Evolutionary conservation across 1,139 yeast genomes (phyloP), one percentile per base, ranked within the genome.

Genomic region (Nakaseomyces delphensis): DNA sequence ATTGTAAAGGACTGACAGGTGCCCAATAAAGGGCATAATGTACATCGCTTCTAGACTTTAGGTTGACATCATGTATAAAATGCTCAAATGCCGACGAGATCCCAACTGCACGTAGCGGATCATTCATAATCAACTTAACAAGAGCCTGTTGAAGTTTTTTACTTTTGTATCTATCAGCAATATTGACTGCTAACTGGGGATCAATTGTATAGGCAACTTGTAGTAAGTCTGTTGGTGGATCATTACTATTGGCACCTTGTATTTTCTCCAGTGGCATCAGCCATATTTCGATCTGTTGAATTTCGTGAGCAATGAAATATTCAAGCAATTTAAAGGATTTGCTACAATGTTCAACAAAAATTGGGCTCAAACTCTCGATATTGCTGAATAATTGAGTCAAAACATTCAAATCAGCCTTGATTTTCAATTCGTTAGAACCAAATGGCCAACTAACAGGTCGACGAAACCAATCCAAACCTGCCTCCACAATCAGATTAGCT

Each of bases 381-480:
- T 50, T 51, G 5, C 53, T 49, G 5, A 78, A 76, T 14, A 80
- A 71, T 23, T 74, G 76, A 38, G 69, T 66, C 52, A 89, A 67
- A 41, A 81, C 63, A 5, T 73, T 69, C 51, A 74, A 71, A 55
- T 87, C 96, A 3, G 87, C 77, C 51, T 77, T 77, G 39, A 81
- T 77, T 57, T 79, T 79, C 50, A 85, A 65, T 38, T 75, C 70
- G 59, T 89, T 86, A 10, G 89, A 82, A 1, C 97, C 97, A 65
- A 73, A 87, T 8, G 98, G 96, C 68, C 82, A 83, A 14, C 73
- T 69, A 3, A 77, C 70, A 19, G 75, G 69, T 43, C 69, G 73
- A 30, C 71, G 70, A 62, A 87, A 91, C 96, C 97, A 89, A 3
- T 82, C 70, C 42, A 91, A 69, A 0, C 82, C 74, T 11, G 87